Conservation (phyloP, 805 yeast species). For the Candida dajiaensis region DNA sequence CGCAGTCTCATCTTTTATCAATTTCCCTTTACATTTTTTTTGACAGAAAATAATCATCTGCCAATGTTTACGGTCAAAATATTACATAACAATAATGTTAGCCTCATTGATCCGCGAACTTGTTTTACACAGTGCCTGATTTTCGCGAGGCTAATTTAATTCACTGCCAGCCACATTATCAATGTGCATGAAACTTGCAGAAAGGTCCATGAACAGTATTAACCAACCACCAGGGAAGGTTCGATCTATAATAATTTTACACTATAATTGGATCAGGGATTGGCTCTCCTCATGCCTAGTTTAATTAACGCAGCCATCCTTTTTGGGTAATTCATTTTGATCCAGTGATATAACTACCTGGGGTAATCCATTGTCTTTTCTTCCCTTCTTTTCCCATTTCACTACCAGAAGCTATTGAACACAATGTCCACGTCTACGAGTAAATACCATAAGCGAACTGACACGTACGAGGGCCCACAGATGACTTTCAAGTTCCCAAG, state of each 20-base stretch:
- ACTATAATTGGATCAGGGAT: not conserved
- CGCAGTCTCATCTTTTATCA: too few relatives aligned
- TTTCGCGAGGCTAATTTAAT: too few relatives aligned
- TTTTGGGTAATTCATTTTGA: not conserved
- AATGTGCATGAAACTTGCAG: too few relatives aligned
- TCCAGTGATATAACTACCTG: not conserved
- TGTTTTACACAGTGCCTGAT: too few relatives aligned
- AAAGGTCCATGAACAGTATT: not conserved
- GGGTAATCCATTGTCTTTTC: not conserved
- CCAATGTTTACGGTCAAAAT: not conserved
- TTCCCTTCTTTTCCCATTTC: conserved; percentile 23
- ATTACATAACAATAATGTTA: not conserved
- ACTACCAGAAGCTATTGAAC: conserved; percentile 1
- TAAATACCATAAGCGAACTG: conserved; percentile 27
- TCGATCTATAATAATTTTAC: not conserved
- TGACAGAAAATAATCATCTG: not conserved
- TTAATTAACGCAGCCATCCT: not conserved
- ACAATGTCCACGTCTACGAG: not conserved
- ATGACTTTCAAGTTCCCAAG: conserved; percentile 35
- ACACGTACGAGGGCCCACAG: conserved; percentile 34
- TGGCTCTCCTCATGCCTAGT: not conserved
- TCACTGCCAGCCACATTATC: not conserved
- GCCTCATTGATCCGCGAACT: not conserved
- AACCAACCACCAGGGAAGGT: not conserved
- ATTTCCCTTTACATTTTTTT: not conserved